phyloP scores from a whole-genome alignment of 129 eudicot species.

The Escallonia rubra region DNA sequence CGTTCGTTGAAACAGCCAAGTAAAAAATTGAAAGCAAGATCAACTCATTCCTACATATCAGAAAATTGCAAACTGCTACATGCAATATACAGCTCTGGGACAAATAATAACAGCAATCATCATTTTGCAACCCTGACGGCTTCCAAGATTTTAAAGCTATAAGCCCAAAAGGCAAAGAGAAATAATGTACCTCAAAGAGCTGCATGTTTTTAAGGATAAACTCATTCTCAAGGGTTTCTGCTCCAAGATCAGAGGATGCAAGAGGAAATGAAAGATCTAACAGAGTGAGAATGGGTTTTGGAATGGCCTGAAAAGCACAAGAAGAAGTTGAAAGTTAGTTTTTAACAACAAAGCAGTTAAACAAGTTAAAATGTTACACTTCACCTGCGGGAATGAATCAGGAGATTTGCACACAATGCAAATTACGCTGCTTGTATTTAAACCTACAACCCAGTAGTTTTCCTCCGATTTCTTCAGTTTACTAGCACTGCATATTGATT shows the following conservation, averaged over 20 bases:
- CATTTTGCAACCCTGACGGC: neutral
- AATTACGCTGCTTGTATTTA: slow-evolving; percentile 74
- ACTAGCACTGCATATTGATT: slow-evolving; percentile 48
- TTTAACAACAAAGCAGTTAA: slow-evolving; percentile 3
- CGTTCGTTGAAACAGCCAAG: neutral
- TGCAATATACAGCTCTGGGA: neutral
- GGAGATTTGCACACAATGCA: slow-evolving; percentile 92
- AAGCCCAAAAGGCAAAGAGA: neutral
- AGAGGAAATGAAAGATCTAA: slow-evolving; percentile 86
- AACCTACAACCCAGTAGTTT: slow-evolving; percentile 87
- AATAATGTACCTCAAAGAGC: slow-evolving; percentile 46
- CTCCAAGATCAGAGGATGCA: slow-evolving; percentile 94
- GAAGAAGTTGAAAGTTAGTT: neutral
- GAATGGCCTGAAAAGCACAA: slow-evolving; percentile 62
- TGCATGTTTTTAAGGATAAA: slow-evolving; percentile 68
- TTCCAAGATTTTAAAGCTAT: neutral
- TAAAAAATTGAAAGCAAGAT: neutral
- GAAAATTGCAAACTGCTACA: neutral
- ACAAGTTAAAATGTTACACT: neutral
- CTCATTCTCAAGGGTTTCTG: slow-evolving; percentile 89
- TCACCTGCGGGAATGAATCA: slow-evolving; percentile 83
- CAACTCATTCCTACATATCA: neutral
- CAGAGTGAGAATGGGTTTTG: slow-evolving; percentile 81
- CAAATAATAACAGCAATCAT: neutral
- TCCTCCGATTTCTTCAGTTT: slow-evolving; percentile 72